Base-by-base conservation (phyloP, 2,329 filamentous ascomycete genomes). In the Neonectria magnoliae region DNA sequence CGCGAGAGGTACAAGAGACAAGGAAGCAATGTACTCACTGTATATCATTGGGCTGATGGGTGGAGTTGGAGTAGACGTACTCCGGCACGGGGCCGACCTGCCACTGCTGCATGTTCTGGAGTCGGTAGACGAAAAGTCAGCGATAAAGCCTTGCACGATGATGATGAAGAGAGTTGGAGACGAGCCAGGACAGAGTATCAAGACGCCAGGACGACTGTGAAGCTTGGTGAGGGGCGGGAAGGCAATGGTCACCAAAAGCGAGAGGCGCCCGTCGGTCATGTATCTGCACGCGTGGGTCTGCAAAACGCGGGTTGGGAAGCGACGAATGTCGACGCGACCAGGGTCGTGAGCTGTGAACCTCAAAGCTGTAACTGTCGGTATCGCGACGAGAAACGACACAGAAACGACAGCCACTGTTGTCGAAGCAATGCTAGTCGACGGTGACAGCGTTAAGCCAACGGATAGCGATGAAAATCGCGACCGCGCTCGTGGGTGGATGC, bases 81-180 rank as follows among this genome's bases (percentile, higher is more conserved):
- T 87, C 85, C 80, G 85, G 85, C 79, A 88, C 82, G 72, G 85
- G 85, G 80, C 85, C 84, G 78, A 88, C 84, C 79, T 87, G 84
- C 85, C 85, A 88, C 80, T 87, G 85, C 81, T 88, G 84, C 85
- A 88, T 88, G 80, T 79, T 84, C 84, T 87, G 75, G 65, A 67
- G 66, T 66, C 54, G 62, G 55, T 64, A 62, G 62, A 68, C 55
- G 60, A 71, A 73, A 72, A 67, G 61, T 77, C 67, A 72, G 71
- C 67, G 50, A 54, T 50, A 55, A 57, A 42, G 48, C 25, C 53
- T 65, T 58, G 33, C 50, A 55, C 53, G 47, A 54, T 62, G n/a
- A 48, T 33, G 57, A 60, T 44, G 20, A 57, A 45, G 45, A 47
- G 22, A 66, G 38, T n/a, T 42, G 7, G 47, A 64, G 55, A 58